Percentiles rank a stretch among this genome's conserved stretches.
phyloP scores from a whole-genome alignment of 2,329 filamentous ascomycete species.

The Metarhizium guizhouense region DNA sequence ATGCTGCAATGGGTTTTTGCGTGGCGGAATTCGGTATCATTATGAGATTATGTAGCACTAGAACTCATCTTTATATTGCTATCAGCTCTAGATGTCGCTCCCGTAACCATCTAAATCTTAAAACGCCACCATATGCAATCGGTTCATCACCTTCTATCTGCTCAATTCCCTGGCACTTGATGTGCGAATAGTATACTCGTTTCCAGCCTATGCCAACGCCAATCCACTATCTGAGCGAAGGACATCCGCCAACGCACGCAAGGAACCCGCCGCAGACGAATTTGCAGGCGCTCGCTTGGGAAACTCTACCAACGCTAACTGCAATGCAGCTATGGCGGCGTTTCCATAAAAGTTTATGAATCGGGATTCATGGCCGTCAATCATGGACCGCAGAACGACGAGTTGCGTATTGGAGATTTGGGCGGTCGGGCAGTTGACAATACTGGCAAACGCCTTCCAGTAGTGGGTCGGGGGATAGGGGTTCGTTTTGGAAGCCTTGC shows the following conservation, averaged over 20 bases:
- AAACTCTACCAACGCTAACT: slow-evolving; percentile 64
- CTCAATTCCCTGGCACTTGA: neutral
- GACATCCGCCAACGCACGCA: slow-evolving; percentile 45
- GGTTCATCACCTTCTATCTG: neutral
- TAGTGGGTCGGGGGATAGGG: slow-evolving; percentile 73
- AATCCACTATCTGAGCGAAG: slow-evolving; percentile 42
- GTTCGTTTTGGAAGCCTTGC: slow-evolving; percentile 56
- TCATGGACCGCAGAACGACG: slow-evolving; percentile 60
- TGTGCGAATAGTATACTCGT: neutral
- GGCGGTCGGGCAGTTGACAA: slow-evolving; percentile 63
- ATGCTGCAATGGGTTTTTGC: neutral
- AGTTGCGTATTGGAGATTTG: slow-evolving; percentile 67
- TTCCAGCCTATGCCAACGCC: slow-evolving; percentile 25
- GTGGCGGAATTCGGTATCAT: neutral
- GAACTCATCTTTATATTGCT: neutral
- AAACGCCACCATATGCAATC: slow-evolving; percentile 5
- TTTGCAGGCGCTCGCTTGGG: slow-evolving; percentile 44
- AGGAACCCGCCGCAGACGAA: slow-evolving; percentile 39
- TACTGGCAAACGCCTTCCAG: slow-evolving; percentile 69
- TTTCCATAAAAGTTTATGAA: slow-evolving; percentile 78
- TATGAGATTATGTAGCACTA: neutral
- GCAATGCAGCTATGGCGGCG: slow-evolving; percentile 61
- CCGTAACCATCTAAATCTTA: neutral
- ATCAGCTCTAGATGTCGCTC: neutral
- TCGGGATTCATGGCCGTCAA: slow-evolving; percentile 62